Conservation (phyloP, 192 early-diverging fungal genomes). For the Umbelopsis ramanniana region DNA sequence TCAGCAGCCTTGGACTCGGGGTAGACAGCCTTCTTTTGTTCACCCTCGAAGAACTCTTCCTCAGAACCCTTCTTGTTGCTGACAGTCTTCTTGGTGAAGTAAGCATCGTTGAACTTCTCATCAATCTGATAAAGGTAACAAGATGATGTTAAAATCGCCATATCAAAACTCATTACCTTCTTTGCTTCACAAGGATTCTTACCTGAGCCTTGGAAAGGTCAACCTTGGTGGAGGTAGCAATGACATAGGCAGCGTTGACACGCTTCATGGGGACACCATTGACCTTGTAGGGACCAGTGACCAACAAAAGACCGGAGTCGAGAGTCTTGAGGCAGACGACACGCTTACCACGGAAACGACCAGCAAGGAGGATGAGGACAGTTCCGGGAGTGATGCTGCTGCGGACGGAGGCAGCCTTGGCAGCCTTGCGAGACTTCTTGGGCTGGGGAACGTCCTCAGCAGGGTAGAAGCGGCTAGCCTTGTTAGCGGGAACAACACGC, state of each 20-base stretch:
- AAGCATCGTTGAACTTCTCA: slow-evolving; percentile 89
- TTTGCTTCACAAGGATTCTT: neutral
- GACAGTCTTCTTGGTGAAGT: slow-evolving; percentile 87
- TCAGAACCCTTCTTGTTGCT: slow-evolving; percentile 80
- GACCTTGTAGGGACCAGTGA: slow-evolving; percentile 97
- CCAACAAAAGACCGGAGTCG: slow-evolving; percentile 91
- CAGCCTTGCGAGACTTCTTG: slow-evolving; percentile 81
- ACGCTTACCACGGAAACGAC: slow-evolving; percentile 97
- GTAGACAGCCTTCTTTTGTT: slow-evolving; percentile 76
- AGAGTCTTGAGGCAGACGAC: slow-evolving; percentile 99
- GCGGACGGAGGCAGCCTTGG: slow-evolving; percentile 78
- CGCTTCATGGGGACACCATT: slow-evolving; percentile 98
- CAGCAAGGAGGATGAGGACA: slow-evolving; percentile 93
- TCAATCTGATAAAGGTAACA: slow-evolving; percentile 48
- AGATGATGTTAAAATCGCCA: neutral
- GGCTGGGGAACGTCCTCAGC: slow-evolving; percentile 82
- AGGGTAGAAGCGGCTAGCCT: slow-evolving; percentile 79
- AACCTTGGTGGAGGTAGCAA: slow-evolving; percentile 99
- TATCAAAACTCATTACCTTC: neutral
- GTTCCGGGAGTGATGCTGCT: slow-evolving; percentile 95
- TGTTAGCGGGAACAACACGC: slow-evolving; percentile 69
- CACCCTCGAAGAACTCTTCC: slow-evolving; percentile 87
- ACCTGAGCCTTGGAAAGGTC: slow-evolving; percentile 78
- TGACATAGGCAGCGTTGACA: slow-evolving; percentile 99
- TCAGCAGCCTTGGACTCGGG: slow-evolving; percentile 79